Conservation (phyloP, 345 rosid genomes). For the Isatis tinctoria region DNA sequence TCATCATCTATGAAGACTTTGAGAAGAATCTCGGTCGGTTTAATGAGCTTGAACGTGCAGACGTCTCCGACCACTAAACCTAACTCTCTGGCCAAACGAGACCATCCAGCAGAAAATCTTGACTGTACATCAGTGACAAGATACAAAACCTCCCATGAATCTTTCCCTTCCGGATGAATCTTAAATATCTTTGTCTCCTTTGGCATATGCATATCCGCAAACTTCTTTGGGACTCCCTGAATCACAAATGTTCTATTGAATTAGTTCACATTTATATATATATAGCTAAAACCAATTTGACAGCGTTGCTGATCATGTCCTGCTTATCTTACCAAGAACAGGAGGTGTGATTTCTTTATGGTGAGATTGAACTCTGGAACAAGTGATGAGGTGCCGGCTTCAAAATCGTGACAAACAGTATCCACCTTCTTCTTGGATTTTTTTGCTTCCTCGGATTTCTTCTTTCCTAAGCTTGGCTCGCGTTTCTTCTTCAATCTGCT, state of each 20-base stretch:
- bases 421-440: slow-evolving; percentile 2
- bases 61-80: slow-evolving; percentile 17
- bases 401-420: neutral
- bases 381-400: neutral
- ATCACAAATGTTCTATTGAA: neutral
- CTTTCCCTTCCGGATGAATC: neutral
- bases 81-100: slow-evolving; percentile 11
- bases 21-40: slow-evolving; percentile 15
- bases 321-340: slow-evolving; percentile 19
- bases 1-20: slow-evolving; percentile 3
- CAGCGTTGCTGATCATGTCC: neutral
- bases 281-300: neutral
- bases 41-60: slow-evolving; percentile 21
- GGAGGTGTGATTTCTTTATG: slow-evolving; percentile 17
- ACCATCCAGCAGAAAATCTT: slow-evolving; percentile 29
- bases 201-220: slow-evolving; percentile 23
- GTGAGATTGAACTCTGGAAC: slow-evolving; percentile 21
- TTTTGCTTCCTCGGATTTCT: neutral
- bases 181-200: slow-evolving; percentile 8
- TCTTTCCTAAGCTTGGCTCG: slow-evolving; percentile 12
- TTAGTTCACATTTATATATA: neutral
- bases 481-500: neutral
- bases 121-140: slow-evolving; percentile 13
- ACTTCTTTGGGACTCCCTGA: slow-evolving; percentile 25
- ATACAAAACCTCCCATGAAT: slow-evolving; percentile 21